phyloP scores from a whole-genome alignment of 306 rosid genomes.

The Styphnolobium japonicum region DNA sequence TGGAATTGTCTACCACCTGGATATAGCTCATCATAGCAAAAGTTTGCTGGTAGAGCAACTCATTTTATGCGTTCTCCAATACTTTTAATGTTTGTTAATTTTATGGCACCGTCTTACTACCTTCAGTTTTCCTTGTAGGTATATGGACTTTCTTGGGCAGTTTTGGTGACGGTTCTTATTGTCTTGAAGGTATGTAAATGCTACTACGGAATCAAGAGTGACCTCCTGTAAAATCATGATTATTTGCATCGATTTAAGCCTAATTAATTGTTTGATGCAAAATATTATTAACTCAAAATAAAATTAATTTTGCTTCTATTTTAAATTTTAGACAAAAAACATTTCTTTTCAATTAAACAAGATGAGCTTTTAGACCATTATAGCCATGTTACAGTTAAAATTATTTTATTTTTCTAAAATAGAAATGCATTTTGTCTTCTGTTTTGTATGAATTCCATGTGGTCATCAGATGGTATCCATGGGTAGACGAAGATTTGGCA shows the following conservation, averaged over 20 bases:
- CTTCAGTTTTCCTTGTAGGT: slow-evolving; percentile 47
- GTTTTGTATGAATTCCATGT: slow-evolving; percentile 16
- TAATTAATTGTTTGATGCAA: background rate
- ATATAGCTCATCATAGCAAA: slow-evolving; percentile 68
- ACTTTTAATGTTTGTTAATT: slow-evolving; percentile 15
- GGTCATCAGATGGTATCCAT: slow-evolving; percentile 77
- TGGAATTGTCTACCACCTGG: slow-evolving; percentile 92
- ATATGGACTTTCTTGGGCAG: slow-evolving; percentile 86
- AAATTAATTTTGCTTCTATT: background rate
- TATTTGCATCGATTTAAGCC: background rate
- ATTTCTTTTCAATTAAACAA: background rate
- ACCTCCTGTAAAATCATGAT: background rate
- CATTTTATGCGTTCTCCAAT: background rate
- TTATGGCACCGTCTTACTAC: slow-evolving; percentile 23
- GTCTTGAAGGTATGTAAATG: slow-evolving; percentile 73
- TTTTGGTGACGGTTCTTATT: slow-evolving; percentile 58
- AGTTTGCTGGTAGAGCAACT: slow-evolving; percentile 59
- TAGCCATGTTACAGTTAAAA: background rate
- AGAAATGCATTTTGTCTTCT: slow-evolving; percentile 11
- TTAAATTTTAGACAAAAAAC: background rate
- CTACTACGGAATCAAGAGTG: background rate
- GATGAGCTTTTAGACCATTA: background rate
- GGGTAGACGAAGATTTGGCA: slow-evolving; percentile 87
- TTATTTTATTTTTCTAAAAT: background rate
- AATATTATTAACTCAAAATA: background rate